Evolutionary conservation across 495 filamentous ascomycete species (phyloP), one percentile per base, ranked within the genome.

Genomic region (Penicillium lagena): DNA sequence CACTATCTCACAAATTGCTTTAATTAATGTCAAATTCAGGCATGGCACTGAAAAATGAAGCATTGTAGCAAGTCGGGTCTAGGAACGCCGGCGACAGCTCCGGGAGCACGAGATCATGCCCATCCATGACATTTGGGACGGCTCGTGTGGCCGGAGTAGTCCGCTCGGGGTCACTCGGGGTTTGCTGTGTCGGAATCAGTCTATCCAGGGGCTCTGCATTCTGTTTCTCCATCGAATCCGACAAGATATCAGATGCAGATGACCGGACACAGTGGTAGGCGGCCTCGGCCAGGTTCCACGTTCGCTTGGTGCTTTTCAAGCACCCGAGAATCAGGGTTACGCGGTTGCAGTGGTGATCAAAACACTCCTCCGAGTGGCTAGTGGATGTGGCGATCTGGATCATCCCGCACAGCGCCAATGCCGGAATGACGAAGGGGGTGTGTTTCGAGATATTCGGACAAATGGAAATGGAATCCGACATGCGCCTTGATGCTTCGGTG

Each of bases 311-410:
- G 12, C 52, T 60, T 47, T 69, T 71, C 29, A 71, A 41, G 37
- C 62, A 67, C 2, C 67, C 67, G 9, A 69, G 52, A 10, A 71
- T 56, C 5, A 71, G 59, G 8, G 58, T 62, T 0, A 71, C 64
- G n/a, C 67, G 56, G 36, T 68, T 68, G 28, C 62, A 64, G 32
- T 71, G 67, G 17, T 71, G 67, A 15, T 71, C 67, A 15, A 63
- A 64, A 37, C 67, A 71, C 28, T 67, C 66, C 17, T 59, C 52
- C 8, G 60, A 60, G 36, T 71, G 67, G 15, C 54, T 60, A 29
- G 54, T 53, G 12, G 51, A 60, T 0, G 67, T 71, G 1, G 62
- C 62, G 9, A 68, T 55, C 45, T 71, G 67, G 30, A 68, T 60
- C 49, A 71, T 55, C 1, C 67, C 67, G 30, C 63, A 66, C 7